Evolutionary conservation across 1,284 basidiomycete species (phyloP).

Genomic region (Phenoliferia sp.): DNA sequence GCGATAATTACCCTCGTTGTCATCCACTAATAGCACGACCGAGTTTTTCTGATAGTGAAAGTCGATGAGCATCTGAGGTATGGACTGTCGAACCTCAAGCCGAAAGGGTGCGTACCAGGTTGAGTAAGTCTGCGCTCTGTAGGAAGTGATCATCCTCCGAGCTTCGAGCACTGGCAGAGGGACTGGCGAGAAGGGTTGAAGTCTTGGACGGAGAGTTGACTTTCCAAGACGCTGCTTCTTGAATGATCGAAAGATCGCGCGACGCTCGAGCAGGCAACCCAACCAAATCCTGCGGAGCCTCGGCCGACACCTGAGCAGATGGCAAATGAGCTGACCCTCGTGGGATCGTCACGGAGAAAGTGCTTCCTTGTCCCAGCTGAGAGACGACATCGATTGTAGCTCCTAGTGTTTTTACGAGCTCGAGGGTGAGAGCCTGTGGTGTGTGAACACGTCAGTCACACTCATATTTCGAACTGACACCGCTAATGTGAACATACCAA

Average conservation of each 20-base stretch:
- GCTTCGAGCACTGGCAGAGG: not conserved
- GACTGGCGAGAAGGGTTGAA: not conserved
- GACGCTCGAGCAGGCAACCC: not conserved
- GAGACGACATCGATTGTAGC: slow-evolving; percentile 43
- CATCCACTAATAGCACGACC: not conserved
- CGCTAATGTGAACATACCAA: no score
- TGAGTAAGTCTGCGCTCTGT: not conserved
- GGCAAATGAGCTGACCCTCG: not conserved
- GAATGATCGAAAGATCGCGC: not conserved
- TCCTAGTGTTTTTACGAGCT: slow-evolving; percentile 45
- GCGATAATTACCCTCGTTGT: no score
- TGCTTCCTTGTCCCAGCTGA: slow-evolving; percentile 26
- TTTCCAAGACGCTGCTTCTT: not conserved
- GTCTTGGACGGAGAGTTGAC: not conserved
- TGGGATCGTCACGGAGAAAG: slow-evolving; percentile 16
- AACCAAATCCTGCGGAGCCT: not conserved
- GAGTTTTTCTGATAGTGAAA: not conserved
- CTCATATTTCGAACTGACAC: no score
- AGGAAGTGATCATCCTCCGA: not conserved
- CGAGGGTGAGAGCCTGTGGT: slow-evolving; percentile 41
- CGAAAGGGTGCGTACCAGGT: not conserved
- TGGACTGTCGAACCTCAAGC: no score
- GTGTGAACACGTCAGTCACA: no score
- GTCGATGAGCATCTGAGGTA: not conserved
- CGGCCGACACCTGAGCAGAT: not conserved